These are phyloP conservation scores for Trifolium subterraneum DNA, from an alignment of 306 rosid genomes.

Conservation along the genomic window DNA sequence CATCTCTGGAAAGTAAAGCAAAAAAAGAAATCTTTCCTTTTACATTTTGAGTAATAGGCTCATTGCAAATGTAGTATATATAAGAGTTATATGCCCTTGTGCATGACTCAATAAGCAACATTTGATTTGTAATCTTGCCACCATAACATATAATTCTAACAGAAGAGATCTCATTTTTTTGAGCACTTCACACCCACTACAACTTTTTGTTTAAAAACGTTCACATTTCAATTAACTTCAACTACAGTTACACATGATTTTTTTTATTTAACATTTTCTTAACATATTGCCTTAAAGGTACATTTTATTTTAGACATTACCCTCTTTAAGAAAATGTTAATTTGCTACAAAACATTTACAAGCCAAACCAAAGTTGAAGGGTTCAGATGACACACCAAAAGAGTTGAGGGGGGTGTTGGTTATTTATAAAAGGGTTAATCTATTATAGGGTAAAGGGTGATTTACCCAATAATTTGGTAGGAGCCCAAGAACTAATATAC, in stretches of 20 bases:
- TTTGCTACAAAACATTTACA: background rate
- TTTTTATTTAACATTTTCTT: slow-evolving; percentile 1
- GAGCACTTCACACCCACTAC: background rate
- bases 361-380: background rate
- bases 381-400: background rate
- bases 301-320: slow-evolving; percentile 13
- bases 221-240: background rate
- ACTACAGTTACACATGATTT: background rate
- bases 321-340: background rate
- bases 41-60: slow-evolving; percentile 1
- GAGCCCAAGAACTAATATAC: slow-evolving; percentile 14
- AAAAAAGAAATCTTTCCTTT: background rate
- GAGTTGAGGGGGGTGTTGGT: background rate
- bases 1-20: slow-evolving; percentile 28
- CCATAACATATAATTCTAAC: slow-evolving; percentile 10
- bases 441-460: background rate
- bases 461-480: background rate
- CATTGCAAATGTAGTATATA: too few species aligned
- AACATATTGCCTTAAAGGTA: background rate
- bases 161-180: background rate
- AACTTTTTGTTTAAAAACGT: background rate
- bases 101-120: too few species aligned
- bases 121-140: slow-evolving; percentile 2
- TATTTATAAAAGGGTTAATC: background rate
- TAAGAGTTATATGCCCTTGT: too few species aligned